phyloP scores from a whole-genome alignment of 2,329 filamentous ascomycete species.

The Fusarium dlaminii region DNA sequence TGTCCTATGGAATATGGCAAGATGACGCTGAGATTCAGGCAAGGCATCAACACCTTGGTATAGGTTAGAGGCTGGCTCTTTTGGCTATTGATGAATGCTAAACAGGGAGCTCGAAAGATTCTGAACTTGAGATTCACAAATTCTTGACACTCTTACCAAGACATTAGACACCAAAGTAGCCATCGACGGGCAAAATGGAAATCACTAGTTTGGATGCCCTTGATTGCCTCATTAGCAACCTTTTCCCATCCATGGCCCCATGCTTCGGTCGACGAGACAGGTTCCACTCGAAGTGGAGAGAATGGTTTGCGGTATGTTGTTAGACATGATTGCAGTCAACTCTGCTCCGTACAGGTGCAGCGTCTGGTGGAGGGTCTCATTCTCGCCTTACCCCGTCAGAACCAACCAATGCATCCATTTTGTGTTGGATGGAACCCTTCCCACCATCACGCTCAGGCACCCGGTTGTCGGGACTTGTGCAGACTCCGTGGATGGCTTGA shows the following conservation, averaged over 20 bases:
- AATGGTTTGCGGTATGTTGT: slow-evolving; percentile 36
- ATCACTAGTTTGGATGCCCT: slow-evolving; percentile 22
- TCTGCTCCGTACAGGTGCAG: slow-evolving; percentile 32
- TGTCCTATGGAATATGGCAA: slow-evolving; percentile 15
- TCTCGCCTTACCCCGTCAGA: slow-evolving; percentile 29
- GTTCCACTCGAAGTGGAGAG: slow-evolving; percentile 44
- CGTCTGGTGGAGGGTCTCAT: slow-evolving; percentile 34
- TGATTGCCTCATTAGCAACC: slow-evolving; percentile 26
- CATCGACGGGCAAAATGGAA: slow-evolving; percentile 19
- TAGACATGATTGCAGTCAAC: slow-evolving; percentile 36
- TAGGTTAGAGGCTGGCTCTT: background rate
- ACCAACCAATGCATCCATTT: slow-evolving; percentile 24
- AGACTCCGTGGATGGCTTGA: slow-evolving; percentile 22
- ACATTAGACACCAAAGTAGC: slow-evolving; percentile 1
- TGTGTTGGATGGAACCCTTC: slow-evolving; percentile 21
- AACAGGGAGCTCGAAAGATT: background rate
- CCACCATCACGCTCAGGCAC: slow-evolving; percentile 34
- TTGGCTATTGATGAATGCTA: background rate
- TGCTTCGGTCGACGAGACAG: slow-evolving; percentile 33
- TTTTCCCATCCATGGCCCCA: slow-evolving; percentile 36
- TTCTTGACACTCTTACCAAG: slow-evolving; percentile 10
- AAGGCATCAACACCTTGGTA: background rate
- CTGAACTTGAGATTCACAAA: background rate
- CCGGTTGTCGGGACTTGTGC: slow-evolving; percentile 27
- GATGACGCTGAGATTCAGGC: background rate